phyloP scores from a whole-genome alignment of 345 rosid genomes.

The Lagerstroemia speciosa region DNA sequence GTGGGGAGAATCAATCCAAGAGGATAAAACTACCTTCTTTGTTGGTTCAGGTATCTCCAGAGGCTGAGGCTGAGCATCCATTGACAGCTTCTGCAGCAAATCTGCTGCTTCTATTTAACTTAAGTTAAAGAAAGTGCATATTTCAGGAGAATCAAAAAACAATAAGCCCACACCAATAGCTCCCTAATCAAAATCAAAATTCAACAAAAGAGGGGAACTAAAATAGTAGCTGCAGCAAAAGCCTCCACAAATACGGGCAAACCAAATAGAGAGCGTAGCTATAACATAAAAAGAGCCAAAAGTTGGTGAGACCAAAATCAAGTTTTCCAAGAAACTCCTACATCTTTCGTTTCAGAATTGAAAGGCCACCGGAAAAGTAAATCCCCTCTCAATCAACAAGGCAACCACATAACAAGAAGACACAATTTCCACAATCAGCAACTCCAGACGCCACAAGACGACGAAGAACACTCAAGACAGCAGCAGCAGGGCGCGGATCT shows the following conservation, averaged over 20 bases:
- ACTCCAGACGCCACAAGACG: background rate
- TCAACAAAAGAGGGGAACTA: background rate
- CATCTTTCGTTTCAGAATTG: no score
- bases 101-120: constrained; percentile 24
- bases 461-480: background rate
- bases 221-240: background rate
- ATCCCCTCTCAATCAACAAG: background rate
- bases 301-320: background rate
- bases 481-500: background rate
- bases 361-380: background rate
- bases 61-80: constrained; percentile 25
- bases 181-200: background rate
- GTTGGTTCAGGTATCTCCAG: constrained; percentile 28
- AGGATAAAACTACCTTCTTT: constrained; percentile 21
- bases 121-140: constrained; percentile 16
- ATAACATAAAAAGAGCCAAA: no score
- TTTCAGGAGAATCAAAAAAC: background rate
- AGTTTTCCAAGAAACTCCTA: background rate
- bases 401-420: background rate
- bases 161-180: background rate
- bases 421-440: background rate
- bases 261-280: background rate
- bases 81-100: constrained; percentile 28
- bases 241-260: background rate
- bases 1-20: background rate